Base-by-base conservation (phyloP, 306 rosid species). In the Acmispon strigosus region DNA sequence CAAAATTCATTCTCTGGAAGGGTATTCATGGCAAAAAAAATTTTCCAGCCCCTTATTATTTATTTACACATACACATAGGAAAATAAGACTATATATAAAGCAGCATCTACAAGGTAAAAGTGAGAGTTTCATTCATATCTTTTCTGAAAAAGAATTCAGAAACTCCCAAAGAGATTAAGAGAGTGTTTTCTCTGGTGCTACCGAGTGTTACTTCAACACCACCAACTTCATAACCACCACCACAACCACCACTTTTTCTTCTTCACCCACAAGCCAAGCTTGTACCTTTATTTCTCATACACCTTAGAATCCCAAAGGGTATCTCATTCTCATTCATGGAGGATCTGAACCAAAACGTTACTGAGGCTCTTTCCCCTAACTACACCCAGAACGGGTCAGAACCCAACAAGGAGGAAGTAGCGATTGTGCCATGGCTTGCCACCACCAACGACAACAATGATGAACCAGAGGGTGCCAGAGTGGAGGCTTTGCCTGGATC, bases 301-400 rank as follows among this genome's bases (percentile, higher is more conserved):
- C 24, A 22, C 4, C 16, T 18, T 41, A 41, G 9, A 63, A 48
- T 44, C 64, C 47, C 20, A 65, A 72, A 66, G 51, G 41, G 59
- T 53, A 22, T 64, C 4, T n/a, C 10, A 19, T 32, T 64, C 4
- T n/a, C 8, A 19, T 42, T 72, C 67, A 84, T 84, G 85, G 85
- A 70, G 12, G 60, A 15, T 22, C 3, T 12, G 6, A 65, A 65
- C 44, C 61, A 56, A 1, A 75, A 20, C 16, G 0, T 15, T 56
- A 15, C 49, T 0, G 56, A 18, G 3, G 8, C 20, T 2, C 36
- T 45, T 8, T 82, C 79, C 43, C 11, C n/a, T n/a, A 52, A 53
- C 17, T 16, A 76, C 18, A 44, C 55, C 16, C 43, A 42, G 34
- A 19, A 37, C 10, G 72, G 12, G 6, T 16, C 78, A 17, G 39